phyloP scores from a whole-genome alignment of 2,329 filamentous ascomycete species.

The Paraconiothyrium sp. region DNA sequence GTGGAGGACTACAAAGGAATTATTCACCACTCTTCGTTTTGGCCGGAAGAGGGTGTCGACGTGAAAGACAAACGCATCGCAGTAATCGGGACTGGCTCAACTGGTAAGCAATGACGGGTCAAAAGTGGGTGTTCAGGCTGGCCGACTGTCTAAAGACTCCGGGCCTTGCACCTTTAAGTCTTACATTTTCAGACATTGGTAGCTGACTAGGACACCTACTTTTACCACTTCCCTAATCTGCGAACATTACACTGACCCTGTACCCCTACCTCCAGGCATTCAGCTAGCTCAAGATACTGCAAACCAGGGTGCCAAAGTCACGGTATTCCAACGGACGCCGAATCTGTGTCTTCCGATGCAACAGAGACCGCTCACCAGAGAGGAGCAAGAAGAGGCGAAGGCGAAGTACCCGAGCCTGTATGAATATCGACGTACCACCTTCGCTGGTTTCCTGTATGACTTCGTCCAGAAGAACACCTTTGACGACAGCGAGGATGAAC shows the following conservation, averaged over 20 bases:
- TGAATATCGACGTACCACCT: slow-evolving; percentile 61
- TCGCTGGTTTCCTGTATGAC: slow-evolving; percentile 69
- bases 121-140: too few species aligned
- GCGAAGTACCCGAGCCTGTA: slow-evolving; percentile 60
- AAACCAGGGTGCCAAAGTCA: slow-evolving; percentile 60
- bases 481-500: slow-evolving; percentile 54
- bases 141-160: too few species aligned
- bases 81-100: slow-evolving; percentile 72
- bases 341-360: slow-evolving; percentile 72
- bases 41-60: slow-evolving; percentile 67
- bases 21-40: slow-evolving; percentile 69
- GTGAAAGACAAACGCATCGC: slow-evolving; percentile 67
- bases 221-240: too few species aligned
- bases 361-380: slow-evolving; percentile 57
- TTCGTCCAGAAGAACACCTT: slow-evolving; percentile 64
- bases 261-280: slow-evolving; percentile 43
- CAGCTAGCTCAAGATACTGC: slow-evolving; percentile 71
- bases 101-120: slow-evolving; percentile 50
- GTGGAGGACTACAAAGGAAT: slow-evolving; percentile 68
- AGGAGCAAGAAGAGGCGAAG: slow-evolving; percentile 61
- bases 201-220: too few species aligned
- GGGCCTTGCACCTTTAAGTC: too few species aligned
- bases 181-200: too few species aligned
- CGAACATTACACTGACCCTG: too few species aligned
- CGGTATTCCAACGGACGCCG: slow-evolving; percentile 73